phyloP scores from a whole-genome alignment of 148 eudicot genomes.

The Spergularia marina region DNA sequence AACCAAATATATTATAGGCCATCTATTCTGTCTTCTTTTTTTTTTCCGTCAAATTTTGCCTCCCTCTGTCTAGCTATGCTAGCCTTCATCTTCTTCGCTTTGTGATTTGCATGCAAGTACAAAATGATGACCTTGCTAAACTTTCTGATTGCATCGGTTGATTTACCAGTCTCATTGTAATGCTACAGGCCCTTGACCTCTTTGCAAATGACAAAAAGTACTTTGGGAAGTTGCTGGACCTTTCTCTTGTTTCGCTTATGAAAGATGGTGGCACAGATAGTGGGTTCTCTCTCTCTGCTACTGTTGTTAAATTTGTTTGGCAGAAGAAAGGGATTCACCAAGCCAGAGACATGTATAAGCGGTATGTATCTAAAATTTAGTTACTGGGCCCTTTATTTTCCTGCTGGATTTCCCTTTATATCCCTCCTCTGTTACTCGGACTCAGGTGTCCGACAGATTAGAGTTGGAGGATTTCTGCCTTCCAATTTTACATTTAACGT shows the following conservation, averaged over 20 bases:
- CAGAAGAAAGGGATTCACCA: slow-evolving; percentile 59
- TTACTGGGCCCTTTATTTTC: not conserved
- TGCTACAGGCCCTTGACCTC: slow-evolving; percentile 63
- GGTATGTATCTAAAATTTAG: slow-evolving; percentile 40
- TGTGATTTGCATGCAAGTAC: not conserved
- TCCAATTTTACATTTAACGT: not conserved
- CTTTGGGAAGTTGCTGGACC: slow-evolving; percentile 60
- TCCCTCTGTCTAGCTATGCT: no score
- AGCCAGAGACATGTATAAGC: slow-evolving; percentile 74
- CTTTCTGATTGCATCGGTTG: not conserved
- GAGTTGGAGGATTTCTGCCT: no score
- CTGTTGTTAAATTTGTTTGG: slow-evolving; percentile 46
- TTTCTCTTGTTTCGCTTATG: slow-evolving; percentile 50
- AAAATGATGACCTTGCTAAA: not conserved
- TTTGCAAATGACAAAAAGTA: slow-evolving; percentile 44
- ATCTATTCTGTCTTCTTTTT: no score
- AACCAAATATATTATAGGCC: no score
- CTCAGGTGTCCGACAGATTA: no score
- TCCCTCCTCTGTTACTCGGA: no score
- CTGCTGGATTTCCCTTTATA: not conserved
- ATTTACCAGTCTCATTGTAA: not conserved
- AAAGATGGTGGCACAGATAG: slow-evolving; percentile 73
- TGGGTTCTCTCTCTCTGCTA: slow-evolving; percentile 78
- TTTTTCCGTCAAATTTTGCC: no score
- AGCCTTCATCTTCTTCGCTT: no score